A percentile compares a stretch with the other conserved stretches of the same genome.
Conservation (phyloP, 352 stramenopile genomes). For the Plasmopara muralis region DNA sequence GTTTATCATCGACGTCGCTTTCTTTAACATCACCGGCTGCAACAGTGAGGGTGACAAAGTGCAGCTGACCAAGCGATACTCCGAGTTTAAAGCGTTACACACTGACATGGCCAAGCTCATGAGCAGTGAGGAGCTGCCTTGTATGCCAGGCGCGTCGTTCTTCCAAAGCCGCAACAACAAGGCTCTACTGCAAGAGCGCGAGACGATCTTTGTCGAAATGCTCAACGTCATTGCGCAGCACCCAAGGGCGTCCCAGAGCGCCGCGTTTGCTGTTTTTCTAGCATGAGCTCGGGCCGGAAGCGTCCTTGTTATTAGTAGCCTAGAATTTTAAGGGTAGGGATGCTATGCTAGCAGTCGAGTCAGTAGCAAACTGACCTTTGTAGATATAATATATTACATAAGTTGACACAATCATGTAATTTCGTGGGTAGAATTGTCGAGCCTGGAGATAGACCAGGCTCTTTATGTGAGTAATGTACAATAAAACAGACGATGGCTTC, state of each 20-base stretch:
- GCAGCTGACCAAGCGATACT: constrained; percentile 61
- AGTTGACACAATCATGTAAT: not conserved
- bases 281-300: constrained; percentile 17
- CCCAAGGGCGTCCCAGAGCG: constrained; percentile 35
- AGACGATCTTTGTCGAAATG: constrained; percentile 51
- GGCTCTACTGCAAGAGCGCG: constrained; percentile 45
- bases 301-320: constrained; percentile 17
- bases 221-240: constrained; percentile 59
- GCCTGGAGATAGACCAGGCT: not conserved
- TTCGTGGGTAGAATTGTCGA: not conserved
- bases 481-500: constrained; percentile 5
- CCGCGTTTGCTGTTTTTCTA: constrained; percentile 39
- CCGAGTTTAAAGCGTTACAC: constrained; percentile 69
- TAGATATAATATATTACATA: constrained; percentile 5
- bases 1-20: constrained; percentile 30
- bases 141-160: constrained; percentile 43
- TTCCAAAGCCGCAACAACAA: constrained; percentile 45
- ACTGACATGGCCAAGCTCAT: constrained; percentile 48
- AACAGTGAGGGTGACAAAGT: constrained; percentile 32
- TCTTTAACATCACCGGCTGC: constrained; percentile 45
- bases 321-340: not conserved
- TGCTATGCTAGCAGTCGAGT: not conserved
- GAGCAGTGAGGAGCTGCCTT: constrained; percentile 43
- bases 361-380: no score
- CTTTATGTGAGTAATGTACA: no score